Evolutionary conservation across 768 basidiomycete species (phyloP), one percentile per base, ranked within the genome.

Genomic region (Naganishia vaughanmartiniae): DNA sequence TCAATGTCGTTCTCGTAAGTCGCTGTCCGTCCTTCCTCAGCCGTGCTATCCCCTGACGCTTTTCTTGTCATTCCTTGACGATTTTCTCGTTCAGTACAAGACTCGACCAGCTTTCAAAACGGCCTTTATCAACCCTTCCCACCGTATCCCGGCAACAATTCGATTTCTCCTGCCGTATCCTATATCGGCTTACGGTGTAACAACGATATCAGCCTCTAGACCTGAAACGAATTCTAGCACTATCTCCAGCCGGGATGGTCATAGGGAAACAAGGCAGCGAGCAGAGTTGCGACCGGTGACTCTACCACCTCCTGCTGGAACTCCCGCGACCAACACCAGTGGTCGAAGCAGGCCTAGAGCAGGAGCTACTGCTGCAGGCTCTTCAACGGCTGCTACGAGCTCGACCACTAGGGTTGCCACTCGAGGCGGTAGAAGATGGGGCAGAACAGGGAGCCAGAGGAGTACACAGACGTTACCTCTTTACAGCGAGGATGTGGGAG

Each of bases 401-500:
- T n/a, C 54, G 7, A 66, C 28, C n/a, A n/a, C n/a, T 1, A 58
- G 71, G 53, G 66, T 72, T 7, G 60, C 60, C 48, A 72, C 66
- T 0, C 39, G 71, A 33, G 71, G 71, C 26, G 71, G 71, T 4
- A 14, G 71, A 19, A 39, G 71, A 63, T 72, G 71, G 71, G 71
- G 71, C 19, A 39, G 71, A 21, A 72, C 71, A 1, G 71, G 71
- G 19, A 51, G 45, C 33, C 71, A 72, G 66, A 57, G 71, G 42
- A 60, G 55, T 26, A 72, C 71, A 1, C 42, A 65, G 57, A 72
- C 71, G 10, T 48, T 72, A 28, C 71, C 71, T n/a, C 55, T 72
- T 1, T 72, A 72, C 28, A 46, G 39, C n/a, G 71, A 72, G 31
- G 71, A 72, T 65, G 65, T 66, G 10, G 71, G 71, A 24, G 71